Evolutionary conservation across 805 yeast genomes (phyloP), one percentile per base, ranked within the genome.

Genomic region (Saccharomycopsis fodiens): DNA sequence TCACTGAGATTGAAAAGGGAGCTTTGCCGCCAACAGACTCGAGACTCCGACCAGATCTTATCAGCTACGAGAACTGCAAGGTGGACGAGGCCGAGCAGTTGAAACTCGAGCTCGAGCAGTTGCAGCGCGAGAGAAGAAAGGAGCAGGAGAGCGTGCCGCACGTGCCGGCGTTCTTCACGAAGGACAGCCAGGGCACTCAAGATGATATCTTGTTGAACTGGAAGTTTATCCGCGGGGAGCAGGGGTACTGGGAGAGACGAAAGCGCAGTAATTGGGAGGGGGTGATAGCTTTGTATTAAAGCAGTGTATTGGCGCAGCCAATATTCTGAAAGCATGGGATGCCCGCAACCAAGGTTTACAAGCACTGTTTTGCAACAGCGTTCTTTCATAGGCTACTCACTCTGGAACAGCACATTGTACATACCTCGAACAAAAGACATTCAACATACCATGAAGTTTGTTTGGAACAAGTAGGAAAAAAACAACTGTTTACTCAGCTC

Each of bases 11-110:
- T 12, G 97, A 91, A 58, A 51, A 70, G 23, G 82, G 67, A 2
- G 44, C 62, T 2, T 55, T 89, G 34, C 82, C 97, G 4, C 89
- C 89, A 2, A 85, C 93, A 0, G 98, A 93, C 60, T 84, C 96
- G 5, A 76, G 98, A 57, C 63, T 79, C 38, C 74, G 98, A 58
- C 97, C 97, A 0, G 98, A 93, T 60, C 77, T 87, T 57, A 67
- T 74, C 37, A 62, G 68, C 1, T 87, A 86, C 55, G 95, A 86
- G 58, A 59, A 72, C 15, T 93, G 88, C 2, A 67, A 78, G 19
- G 64, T 81, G 8, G 85, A 78, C 17, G 63, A 69, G 44, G 96
- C 97, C 0, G 97, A 91, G 59, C 55, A 52, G 1, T 52, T 76
- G 51, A 93, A 93, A 59, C 60, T 77, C 34, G 64, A 70, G 31